Conservation (phyloP, 495 filamentous ascomycete genomes). For the Penicillium coprophilum region DNA sequence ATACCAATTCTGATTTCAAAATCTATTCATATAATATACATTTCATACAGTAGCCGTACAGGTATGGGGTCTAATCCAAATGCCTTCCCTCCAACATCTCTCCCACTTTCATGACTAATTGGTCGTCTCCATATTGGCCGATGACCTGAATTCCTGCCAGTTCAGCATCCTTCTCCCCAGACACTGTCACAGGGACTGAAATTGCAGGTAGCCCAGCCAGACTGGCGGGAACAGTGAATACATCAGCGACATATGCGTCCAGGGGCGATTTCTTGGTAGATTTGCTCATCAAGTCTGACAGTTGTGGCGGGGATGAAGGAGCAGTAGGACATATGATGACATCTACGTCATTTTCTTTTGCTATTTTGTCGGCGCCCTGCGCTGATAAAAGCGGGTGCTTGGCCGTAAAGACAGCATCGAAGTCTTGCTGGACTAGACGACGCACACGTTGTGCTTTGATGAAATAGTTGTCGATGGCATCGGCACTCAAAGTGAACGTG, state of each 20-base stretch:
- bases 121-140: conserved; percentile 88
- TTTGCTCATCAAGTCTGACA: conserved; percentile 51
- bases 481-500: conserved; percentile 85
- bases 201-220: conserved; percentile 88
- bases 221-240: conserved; percentile 93
- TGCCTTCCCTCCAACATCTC: conserved; percentile 35
- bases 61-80: conserved; percentile 6
- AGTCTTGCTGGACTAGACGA: conserved; percentile 79
- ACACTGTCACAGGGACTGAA: conserved; percentile 66
- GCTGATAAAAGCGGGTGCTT: conserved; percentile 67
- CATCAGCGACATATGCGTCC: conserved; percentile 82
- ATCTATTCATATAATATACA: conserved; percentile 5
- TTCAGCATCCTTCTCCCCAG: conserved; percentile 23
- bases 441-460: conserved; percentile 88
- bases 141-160: conserved; percentile 82
- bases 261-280: conserved; percentile 36
- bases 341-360: conserved; percentile 59
- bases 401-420: conserved; percentile 71
- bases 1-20: conserved; percentile 14
- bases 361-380: conserved; percentile 31
- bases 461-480: conserved; percentile 95
- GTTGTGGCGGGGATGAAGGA: conserved; percentile 68
- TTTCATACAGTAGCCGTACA: background rate
- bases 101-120: conserved; percentile 46
- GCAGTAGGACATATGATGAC: conserved; percentile 87